These are phyloP conservation scores for Gremmenia infestans DNA, from an alignment of 2,329 filamentous ascomycete species.

Conservation along the genomic window DNA sequence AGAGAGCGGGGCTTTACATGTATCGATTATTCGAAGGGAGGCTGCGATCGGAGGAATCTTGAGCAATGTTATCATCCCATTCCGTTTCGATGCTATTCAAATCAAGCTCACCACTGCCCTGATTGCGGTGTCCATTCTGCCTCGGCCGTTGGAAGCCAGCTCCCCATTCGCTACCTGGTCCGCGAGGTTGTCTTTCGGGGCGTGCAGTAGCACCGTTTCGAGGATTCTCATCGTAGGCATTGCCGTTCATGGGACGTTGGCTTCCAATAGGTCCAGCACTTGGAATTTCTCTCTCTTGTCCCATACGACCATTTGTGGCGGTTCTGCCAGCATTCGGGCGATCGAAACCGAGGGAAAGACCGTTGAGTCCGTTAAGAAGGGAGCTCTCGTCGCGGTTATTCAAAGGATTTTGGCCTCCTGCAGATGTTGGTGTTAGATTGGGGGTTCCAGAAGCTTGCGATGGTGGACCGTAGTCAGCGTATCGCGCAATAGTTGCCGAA, in stretches of 20 bases:
- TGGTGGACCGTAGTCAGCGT: constrained; percentile 48
- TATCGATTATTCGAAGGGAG: constrained; percentile 20
- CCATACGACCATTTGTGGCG: constrained; percentile 38
- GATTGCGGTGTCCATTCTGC: constrained; percentile 55
- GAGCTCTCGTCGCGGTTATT: constrained; percentile 27
- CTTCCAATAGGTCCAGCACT: constrained; percentile 58
- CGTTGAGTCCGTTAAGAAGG: constrained; percentile 48
- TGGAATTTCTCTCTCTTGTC: constrained; percentile 43
- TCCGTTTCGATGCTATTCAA: constrained; percentile 17
- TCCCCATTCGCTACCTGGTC: constrained; percentile 53
- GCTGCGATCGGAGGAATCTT: constrained; percentile 32
- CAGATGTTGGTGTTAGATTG: constrained; percentile 73
- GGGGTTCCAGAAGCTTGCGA: constrained; percentile 60
- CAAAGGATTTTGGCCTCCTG: constrained; percentile 50
- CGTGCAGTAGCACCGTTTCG: constrained; percentile 31
- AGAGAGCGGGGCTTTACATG: constrained; percentile 18
- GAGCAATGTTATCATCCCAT: constrained; percentile 27
- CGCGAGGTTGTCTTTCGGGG: constrained; percentile 59
- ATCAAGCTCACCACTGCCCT: constrained; percentile 47
- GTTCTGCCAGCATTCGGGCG: constrained; percentile 28
- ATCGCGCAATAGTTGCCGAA: constrained; percentile 56
- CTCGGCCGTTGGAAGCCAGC: constrained; percentile 50
- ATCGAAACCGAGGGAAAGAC: constrained; percentile 49
- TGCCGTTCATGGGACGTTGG: constrained; percentile 48
- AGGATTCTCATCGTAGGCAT: constrained; percentile 23